Evolutionary conservation across 83 land plant genomes (phyloP), one percentile per base, ranked within the genome.

Genomic region (Picea mariana): DNA sequence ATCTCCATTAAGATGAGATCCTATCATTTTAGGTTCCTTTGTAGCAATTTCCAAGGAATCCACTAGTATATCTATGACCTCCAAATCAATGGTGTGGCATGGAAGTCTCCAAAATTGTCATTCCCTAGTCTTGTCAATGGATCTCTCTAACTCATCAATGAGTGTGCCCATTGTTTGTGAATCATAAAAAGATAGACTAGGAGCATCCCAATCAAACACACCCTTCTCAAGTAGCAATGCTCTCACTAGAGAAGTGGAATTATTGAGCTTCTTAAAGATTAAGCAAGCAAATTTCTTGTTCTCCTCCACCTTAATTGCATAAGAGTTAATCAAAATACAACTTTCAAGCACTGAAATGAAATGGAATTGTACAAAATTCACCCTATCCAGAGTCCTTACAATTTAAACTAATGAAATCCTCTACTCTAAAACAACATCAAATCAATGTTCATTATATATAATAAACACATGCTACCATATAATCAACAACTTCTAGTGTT

Each of bases 291-390:
- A 88, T 79, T 89, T 87, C 75, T 84, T 89, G 83, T 90, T 97
- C 81, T 97, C 99, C n/a, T 92, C 93, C 9, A 83, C 80, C 0
- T 93, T 95, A 31, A 95, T 97, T 61, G 83, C 97, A 97, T 94
- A 83, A 61, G 5, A 97, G 99, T 93, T 95, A 94, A 9, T 87
- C 89, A 88, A 94, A 92, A 88, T 80, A 84, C 90, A 85, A 31
- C 62, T 91, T 90, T 58, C 97, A 88, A 4, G 85, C 18, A 64
- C 83, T 81, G 86, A 94, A 97, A 27, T 78, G 75, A 16, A 90
- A 62, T 65, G 99, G 99, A 62, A 94, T 86, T 79, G 93, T 91
- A 82, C n/a, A n/a, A n/a, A n/a, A n/a, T n/a, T n/a, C n/a, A n/a
- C n/a, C n/a, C n/a, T n/a, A n/a, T n/a, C n/a, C n/a, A n/a, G n/a